Conservation (phyloP, 495 filamentous ascomycete genomes). For the Aspergillus panamensis region DNA sequence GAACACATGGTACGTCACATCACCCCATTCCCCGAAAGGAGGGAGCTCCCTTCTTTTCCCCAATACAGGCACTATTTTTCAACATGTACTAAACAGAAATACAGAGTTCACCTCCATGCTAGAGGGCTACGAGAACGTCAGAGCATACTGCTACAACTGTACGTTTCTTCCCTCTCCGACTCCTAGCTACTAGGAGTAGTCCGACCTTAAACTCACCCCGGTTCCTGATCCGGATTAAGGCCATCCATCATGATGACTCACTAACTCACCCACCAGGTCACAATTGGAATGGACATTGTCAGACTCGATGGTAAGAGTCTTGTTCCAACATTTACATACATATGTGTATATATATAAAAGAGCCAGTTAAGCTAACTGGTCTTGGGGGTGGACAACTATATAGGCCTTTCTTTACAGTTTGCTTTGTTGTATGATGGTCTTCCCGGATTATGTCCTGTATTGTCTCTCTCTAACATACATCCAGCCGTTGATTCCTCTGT, state of each 20-base stretch:
- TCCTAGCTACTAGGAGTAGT: too few relatives aligned
- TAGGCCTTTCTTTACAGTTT: constrained; percentile 54
- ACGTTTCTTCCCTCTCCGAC: constrained; percentile 16
- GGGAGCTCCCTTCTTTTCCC: not conserved
- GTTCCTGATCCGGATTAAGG: constrained; percentile 4
- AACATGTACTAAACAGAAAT: not conserved
- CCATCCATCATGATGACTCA: constrained; percentile 28
- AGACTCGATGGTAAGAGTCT: constrained; percentile 45
- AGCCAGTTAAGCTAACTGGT: constrained; percentile 14
- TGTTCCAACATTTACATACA: not conserved
- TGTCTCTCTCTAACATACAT: constrained; percentile 2
- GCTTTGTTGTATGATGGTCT: constrained; percentile 45
- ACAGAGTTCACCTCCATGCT: constrained; percentile 52
- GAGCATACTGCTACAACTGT: constrained; percentile 56
- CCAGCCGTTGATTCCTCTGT: constrained; percentile 48
- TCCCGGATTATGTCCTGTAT: not conserved
- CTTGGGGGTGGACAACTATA: not conserved
- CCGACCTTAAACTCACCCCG: not conserved
- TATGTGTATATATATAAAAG: too few relatives aligned
- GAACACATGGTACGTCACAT: constrained; percentile 46
- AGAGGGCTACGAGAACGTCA: constrained; percentile 52
- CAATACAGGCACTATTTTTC: not conserved
- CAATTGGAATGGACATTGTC: constrained; percentile 50
- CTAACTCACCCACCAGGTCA: constrained; percentile 32
- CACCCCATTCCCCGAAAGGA: constrained; percentile 11